phyloP scores from a whole-genome alignment of 1,139 yeast genomes.

The Blastobotrys malaysiensis region DNA sequence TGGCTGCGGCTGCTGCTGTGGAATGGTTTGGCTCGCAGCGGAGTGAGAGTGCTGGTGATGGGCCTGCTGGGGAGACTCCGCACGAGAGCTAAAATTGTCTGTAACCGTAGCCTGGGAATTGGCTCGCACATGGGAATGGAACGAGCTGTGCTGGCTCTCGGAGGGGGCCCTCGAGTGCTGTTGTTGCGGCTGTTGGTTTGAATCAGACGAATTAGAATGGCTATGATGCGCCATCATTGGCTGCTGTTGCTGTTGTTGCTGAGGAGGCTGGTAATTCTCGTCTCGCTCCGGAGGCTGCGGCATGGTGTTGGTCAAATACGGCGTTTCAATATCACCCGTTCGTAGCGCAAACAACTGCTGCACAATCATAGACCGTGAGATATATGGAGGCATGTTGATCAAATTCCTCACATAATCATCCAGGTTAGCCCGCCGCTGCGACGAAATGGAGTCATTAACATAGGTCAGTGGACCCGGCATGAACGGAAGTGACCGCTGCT shows the following conservation, averaged over 20 bases:
- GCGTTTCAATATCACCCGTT: conserved; percentile 53
- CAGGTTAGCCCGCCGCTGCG: conserved; percentile 76
- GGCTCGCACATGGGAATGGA: not conserved
- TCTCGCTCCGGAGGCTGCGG: conserved; percentile 34
- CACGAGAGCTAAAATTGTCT: conserved; percentile 3
- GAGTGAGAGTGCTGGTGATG: conserved; percentile 8
- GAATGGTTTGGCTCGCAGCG: conserved; percentile 1
- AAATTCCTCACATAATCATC: conserved; percentile 77
- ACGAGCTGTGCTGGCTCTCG: not conserved
- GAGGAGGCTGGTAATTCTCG: conserved; percentile 1
- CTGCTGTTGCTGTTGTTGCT: conserved; percentile 34
- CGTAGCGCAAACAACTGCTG: conserved; percentile 63
- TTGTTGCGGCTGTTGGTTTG: not conserved
- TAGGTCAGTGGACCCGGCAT: conserved; percentile 96
- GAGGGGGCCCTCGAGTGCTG: not conserved
- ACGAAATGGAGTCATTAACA: conserved; percentile 83
- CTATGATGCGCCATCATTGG: conserved; percentile 4
- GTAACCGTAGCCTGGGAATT: conserved; percentile 19
- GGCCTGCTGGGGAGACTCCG: not conserved
- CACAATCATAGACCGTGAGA: conserved; percentile 62
- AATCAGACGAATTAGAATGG: not conserved
- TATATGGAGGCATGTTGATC: conserved; percentile 68
- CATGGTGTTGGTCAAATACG: conserved; percentile 38
- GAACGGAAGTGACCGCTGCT: conserved; percentile 76
- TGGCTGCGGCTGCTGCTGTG: not conserved